phyloP scores from a whole-genome alignment of 2,329 filamentous ascomycete genomes.

The Aspergillus ustus region DNA sequence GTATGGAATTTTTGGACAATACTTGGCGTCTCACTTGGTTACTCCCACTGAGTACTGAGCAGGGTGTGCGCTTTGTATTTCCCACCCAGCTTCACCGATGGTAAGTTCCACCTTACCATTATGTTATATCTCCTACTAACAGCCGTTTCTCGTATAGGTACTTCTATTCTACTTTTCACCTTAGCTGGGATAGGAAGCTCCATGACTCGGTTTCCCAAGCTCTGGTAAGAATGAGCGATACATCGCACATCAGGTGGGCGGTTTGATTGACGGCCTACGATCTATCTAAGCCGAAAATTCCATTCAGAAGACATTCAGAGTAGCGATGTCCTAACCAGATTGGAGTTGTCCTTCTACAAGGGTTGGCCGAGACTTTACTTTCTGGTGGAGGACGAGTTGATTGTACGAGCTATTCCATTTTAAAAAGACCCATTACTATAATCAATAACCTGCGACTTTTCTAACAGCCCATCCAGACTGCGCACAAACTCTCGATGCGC shows the following conservation, averaged over 20 bases:
- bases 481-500: constrained; percentile 65
- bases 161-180: neutral
- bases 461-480: constrained; percentile 36
- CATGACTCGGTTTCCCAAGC: no score
- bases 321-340: no score
- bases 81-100: neutral
- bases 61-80: neutral
- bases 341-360: no score
- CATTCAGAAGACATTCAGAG: no score
- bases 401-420: neutral
- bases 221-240: no score
- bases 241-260: no score
- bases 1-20: neutral
- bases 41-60: neutral
- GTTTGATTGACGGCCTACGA: no score
- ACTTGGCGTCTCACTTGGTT: neutral
- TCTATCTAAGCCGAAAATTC: no score
- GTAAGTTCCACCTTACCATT: neutral
- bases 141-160: neutral
- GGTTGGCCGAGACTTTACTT: neutral
- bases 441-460: constrained; percentile 44
- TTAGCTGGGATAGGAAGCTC: neutral
- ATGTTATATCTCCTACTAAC: neutral
- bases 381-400: neutral
- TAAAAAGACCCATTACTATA: constrained; percentile 34